These are phyloP conservation scores for Alternaria alternata DNA, from an alignment of 2,329 filamentous ascomycete genomes.

Conservation along the genomic window DNA sequence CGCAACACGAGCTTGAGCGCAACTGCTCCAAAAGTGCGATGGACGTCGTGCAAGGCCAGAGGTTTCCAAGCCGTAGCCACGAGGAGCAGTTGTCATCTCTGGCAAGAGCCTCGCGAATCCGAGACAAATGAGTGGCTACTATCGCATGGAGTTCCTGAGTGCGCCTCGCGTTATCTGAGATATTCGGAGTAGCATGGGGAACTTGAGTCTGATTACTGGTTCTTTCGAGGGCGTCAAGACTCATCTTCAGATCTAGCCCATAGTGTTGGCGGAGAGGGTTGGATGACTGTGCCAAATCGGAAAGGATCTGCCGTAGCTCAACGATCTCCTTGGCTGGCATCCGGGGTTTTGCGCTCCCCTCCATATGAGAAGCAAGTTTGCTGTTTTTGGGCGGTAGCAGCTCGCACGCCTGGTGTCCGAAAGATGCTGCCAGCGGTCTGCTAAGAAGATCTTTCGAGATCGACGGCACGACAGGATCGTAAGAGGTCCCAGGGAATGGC, in stretches of 20 bases:
- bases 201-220: too few species aligned
- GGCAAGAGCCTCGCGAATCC: slow-evolving; percentile 12
- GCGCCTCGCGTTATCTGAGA: too few species aligned
- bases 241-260: slow-evolving; percentile 37
- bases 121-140: slow-evolving; percentile 21
- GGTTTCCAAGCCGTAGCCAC: slow-evolving; percentile 53
- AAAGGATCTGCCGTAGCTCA: slow-evolving; percentile 46
- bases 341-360: slow-evolving; percentile 3
- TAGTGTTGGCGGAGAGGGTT: slow-evolving; percentile 51
- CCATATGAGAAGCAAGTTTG: too few species aligned
- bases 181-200: too few species aligned
- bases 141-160: slow-evolving; percentile 14
- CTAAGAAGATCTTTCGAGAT: slow-evolving; percentile 19
- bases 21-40: slow-evolving; percentile 58
- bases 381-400: not conserved
- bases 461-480: slow-evolving; percentile 17
- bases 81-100: slow-evolving; percentile 23
- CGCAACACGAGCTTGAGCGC: slow-evolving; percentile 39
- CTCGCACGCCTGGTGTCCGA: not conserved
- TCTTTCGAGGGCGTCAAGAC: too few species aligned
- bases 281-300: slow-evolving; percentile 33
- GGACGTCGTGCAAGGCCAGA: slow-evolving; percentile 58
- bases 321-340: slow-evolving; percentile 11
- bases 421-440: slow-evolving; percentile 12
- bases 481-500: slow-evolving; percentile 20